Conservation (phyloP, 768 basidiomycete species). For the Boletus rex-veris region DNA sequence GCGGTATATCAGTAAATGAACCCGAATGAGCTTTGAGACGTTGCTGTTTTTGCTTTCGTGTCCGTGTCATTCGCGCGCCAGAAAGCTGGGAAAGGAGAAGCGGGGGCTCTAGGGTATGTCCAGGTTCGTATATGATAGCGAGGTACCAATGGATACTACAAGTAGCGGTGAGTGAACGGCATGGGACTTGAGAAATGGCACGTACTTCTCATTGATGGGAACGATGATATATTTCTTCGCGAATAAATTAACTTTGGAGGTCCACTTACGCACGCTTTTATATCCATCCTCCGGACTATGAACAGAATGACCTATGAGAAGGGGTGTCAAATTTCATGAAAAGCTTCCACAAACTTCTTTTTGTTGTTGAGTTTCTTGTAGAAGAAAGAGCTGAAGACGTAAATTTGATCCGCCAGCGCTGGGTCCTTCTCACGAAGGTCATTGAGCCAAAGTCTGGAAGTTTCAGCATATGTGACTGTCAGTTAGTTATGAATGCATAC, state of each 20-base stretch:
- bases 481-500: slow-evolving; percentile 42
- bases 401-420: slow-evolving; percentile 64
- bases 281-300: slow-evolving; percentile 62
- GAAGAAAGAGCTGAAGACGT: slow-evolving; percentile 97
- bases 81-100: slow-evolving; percentile 28
- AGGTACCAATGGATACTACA: slow-evolving; percentile 94
- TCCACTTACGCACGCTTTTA: slow-evolving; percentile 90
- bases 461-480: slow-evolving; percentile 2
- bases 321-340: neutral
- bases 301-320: slow-evolving; percentile 14
- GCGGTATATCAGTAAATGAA: neutral
- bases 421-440: slow-evolving; percentile 54
- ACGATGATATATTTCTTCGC: slow-evolving; percentile 89
- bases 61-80: slow-evolving; percentile 18
- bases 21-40: slow-evolving; percentile 3
- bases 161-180: slow-evolving; percentile 4
- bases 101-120: slow-evolving; percentile 50
- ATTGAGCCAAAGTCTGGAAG: slow-evolving; percentile 63
- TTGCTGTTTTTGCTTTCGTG: slow-evolving; percentile 18
- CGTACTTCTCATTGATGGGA: slow-evolving; percentile 95
- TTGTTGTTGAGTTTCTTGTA: slow-evolving; percentile 82
- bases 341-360: slow-evolving; percentile 46
- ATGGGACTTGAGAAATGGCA: neutral
- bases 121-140: slow-evolving; percentile 87
- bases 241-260: slow-evolving; percentile 83